Percentiles rank a stretch among this genome's conserved stretches.
phyloP scores from a whole-genome alignment of 1,284 basidiomycete genomes.

The Ceratobasidium sp. region DNA sequence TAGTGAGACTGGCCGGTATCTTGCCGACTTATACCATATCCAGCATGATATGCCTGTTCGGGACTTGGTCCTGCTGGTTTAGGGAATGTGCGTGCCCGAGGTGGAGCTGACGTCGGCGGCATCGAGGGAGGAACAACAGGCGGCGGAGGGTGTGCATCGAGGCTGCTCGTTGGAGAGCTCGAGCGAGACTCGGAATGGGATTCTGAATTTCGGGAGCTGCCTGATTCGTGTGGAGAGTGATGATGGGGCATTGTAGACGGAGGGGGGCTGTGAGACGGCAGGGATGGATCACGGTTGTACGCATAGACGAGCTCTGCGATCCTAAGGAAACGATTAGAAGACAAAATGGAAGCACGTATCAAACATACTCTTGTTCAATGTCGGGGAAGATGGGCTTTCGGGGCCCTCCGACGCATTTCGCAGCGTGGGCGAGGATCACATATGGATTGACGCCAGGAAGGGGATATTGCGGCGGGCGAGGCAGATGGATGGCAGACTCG shows the following conservation, averaged over 20 bases:
- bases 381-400: constrained; percentile 38
- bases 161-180: constrained; percentile 30
- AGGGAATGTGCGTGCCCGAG: constrained; percentile 20
- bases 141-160: constrained; percentile 13
- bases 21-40: constrained; percentile 27
- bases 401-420: constrained; percentile 38
- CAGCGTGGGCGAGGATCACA: constrained; percentile 37
- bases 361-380: constrained; percentile 32
- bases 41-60: constrained; percentile 15
- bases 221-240: constrained; percentile 27
- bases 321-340: constrained; percentile 13
- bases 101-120: neutral
- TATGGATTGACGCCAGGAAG: constrained; percentile 37
- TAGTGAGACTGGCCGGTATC: constrained; percentile 35
- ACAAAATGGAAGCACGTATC: neutral
- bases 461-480: constrained; percentile 35
- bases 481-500: constrained; percentile 24
- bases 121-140: neutral
- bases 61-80: constrained; percentile 29
- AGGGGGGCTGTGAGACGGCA: neutral
- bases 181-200: constrained; percentile 31
- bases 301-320: constrained; percentile 31
- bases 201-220: constrained; percentile 19
- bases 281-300: constrained; percentile 20
- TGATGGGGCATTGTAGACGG: neutral